A percentile compares a stretch with the other conserved stretches of the same genome.
Evolutionary conservation across 2,329 filamentous ascomycete genomes (phyloP).

Genomic region (Escovopsis sp.): DNA sequence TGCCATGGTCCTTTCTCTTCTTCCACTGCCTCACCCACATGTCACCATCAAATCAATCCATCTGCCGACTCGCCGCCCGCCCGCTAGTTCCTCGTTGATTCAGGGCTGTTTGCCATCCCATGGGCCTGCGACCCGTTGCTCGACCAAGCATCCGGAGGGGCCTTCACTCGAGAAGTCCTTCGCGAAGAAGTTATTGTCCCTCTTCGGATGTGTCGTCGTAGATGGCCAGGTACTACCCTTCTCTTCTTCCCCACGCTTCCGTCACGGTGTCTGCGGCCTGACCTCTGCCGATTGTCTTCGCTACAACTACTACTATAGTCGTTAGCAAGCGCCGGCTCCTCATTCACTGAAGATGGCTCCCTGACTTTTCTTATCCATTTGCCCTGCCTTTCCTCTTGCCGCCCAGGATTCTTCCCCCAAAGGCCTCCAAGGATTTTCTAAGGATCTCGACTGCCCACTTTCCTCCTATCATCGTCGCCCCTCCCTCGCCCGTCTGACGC

Average conservation of each 20-base stretch:
- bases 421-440: background rate
- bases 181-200: background rate
- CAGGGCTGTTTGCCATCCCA: background rate
- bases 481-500: constrained; percentile 7
- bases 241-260: constrained; percentile 1
- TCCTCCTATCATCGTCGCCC: constrained; percentile 4
- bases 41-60: too few relatives aligned
- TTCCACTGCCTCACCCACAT: too few relatives aligned
- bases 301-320: background rate
- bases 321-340: background rate
- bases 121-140: background rate
- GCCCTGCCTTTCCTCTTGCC: background rate
- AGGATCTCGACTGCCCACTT: background rate
- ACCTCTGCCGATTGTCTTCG: background rate
- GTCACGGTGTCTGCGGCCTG: background rate
- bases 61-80: background rate
- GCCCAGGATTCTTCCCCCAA: background rate
- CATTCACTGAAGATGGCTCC: background rate
- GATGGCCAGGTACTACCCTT: background rate
- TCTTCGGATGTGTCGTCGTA: constrained; percentile 1
- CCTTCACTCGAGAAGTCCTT: background rate
- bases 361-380: background rate
- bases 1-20: too few relatives aligned
- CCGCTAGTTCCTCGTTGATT: background rate
- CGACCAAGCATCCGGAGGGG: background rate